These are phyloP conservation scores for Cudoniella acicularis DNA, from an alignment of 495 filamentous ascomycete species.

Conservation along the genomic window DNA sequence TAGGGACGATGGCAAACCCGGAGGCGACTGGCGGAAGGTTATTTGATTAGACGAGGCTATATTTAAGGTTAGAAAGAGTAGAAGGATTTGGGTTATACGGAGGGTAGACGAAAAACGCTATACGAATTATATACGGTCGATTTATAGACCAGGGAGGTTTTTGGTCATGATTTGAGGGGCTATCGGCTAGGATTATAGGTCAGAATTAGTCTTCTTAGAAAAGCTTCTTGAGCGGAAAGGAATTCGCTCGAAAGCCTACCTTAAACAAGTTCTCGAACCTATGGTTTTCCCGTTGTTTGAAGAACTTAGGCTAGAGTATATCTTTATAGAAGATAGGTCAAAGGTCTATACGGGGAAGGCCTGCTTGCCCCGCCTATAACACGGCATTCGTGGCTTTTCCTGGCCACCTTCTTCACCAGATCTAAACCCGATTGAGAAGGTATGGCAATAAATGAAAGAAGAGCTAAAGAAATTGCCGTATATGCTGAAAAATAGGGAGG, in stretches of 20 bases:
- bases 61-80: conserved; percentile 1
- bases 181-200: conserved; percentile 12
- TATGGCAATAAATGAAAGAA: too few relatives aligned
- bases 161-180: conserved; percentile 10
- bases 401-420: too few relatives aligned
- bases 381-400: too few relatives aligned
- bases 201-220: too few relatives aligned
- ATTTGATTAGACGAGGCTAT: conserved; percentile 1
- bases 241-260: neutral
- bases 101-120: too few relatives aligned
- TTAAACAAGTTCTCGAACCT: neutral
- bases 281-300: conserved; percentile 8
- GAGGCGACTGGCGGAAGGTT: conserved; percentile 10
- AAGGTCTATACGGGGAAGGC: too few relatives aligned
- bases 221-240: neutral
- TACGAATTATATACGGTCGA: neutral
- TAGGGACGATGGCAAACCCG: neutral
- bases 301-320: conserved; percentile 3
- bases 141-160: conserved; percentile 5
- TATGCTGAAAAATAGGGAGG: too few relatives aligned
- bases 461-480: too few relatives aligned
- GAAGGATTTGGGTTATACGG: conserved; percentile 1
- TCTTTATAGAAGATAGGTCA: too few relatives aligned
- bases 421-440: too few relatives aligned
- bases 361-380: too few relatives aligned